These are phyloP conservation scores for Thermomucor indicae-seudaticae DNA, from an alignment of 371 early-diverging fungal genomes.

Conservation along the genomic window DNA sequence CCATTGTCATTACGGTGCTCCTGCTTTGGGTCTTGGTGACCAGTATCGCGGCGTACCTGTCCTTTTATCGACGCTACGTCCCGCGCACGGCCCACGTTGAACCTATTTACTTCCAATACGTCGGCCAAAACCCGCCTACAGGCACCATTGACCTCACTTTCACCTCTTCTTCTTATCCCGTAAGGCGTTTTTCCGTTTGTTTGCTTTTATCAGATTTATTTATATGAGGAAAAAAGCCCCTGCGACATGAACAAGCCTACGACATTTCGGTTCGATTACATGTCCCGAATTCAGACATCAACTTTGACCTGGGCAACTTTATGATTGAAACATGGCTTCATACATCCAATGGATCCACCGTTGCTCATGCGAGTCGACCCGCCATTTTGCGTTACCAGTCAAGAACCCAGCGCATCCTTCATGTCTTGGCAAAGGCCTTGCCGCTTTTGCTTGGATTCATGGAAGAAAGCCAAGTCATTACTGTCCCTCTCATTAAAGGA, in stretches of 20 bases:
- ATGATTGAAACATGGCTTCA: slow-evolving; percentile 75
- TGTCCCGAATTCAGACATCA: slow-evolving; percentile 79
- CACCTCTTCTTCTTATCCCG: too few species aligned
- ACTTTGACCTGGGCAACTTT: slow-evolving; percentile 76
- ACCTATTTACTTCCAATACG: slow-evolving; percentile 42
- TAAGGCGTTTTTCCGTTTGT: too few species aligned
- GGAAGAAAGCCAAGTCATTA: slow-evolving; percentile 67
- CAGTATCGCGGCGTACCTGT: slow-evolving; percentile 37
- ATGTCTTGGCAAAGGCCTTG: slow-evolving; percentile 59
- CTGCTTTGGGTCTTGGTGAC: slow-evolving; percentile 35
- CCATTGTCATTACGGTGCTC: slow-evolving; percentile 17
- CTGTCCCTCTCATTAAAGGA: slow-evolving; percentile 66
- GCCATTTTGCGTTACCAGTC: slow-evolving; percentile 77
- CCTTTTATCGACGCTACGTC: slow-evolving; percentile 42
- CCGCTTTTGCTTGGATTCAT: slow-evolving; percentile 65
- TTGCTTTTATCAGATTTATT: too few species aligned
- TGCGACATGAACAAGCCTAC: slow-evolving; percentile 39
- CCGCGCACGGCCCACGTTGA: slow-evolving; percentile 38
- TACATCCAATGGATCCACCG: slow-evolving; percentile 41
- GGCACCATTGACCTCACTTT: slow-evolving; percentile 21
- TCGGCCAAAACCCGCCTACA: slow-evolving; percentile 13
- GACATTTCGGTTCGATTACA: slow-evolving; percentile 68
- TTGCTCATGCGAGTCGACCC: slow-evolving; percentile 62
- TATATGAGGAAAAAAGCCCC: slow-evolving; percentile 9
- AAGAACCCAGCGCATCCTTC: slow-evolving; percentile 54